These are phyloP conservation scores for Taiozyma sp. DNA, from an alignment of 1,139 yeast species.

Conservation along the genomic window DNA sequence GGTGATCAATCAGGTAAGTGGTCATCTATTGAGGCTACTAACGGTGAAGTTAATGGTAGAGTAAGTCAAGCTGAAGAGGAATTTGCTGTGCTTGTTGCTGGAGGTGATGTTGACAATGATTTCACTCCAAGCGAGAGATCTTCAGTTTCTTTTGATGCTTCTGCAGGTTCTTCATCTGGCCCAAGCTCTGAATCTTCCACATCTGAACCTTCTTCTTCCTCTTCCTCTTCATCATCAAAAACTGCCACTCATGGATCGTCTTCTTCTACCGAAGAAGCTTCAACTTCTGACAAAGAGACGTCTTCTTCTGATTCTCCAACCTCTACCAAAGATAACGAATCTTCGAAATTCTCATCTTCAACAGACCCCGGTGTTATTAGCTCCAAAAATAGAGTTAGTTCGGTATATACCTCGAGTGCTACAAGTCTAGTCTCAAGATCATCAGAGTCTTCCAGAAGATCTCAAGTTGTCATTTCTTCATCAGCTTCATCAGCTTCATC, in stretches of 20 bases:
- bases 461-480: not conserved
- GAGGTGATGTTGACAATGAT: conserved; percentile 20
- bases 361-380: conserved; percentile 4
- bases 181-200: conserved; percentile 1
- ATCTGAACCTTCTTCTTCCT: conserved; percentile 5
- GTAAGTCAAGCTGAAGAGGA: conserved; percentile 42
- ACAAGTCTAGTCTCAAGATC: conserved; percentile 9
- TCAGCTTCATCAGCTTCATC: not conserved
- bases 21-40: conserved; percentile 59
- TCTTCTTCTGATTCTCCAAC: not conserved
- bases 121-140: conserved; percentile 9
- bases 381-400: conserved; percentile 7
- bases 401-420: conserved; percentile 10
- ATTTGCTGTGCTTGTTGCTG: conserved; percentile 36
- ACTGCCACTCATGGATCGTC: conserved; percentile 6
- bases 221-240: conserved; percentile 10
- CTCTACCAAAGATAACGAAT: not conserved
- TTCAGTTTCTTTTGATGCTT: conserved; percentile 5
- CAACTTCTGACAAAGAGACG: not conserved
- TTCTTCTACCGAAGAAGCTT: not conserved
- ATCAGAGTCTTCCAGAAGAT: conserved; percentile 1
- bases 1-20: conserved; percentile 59
- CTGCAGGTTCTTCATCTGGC: conserved; percentile 11
- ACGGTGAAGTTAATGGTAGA: conserved; percentile 65
- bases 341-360: not conserved